Conservation (phyloP, 208 protist species). For the Leishmania martiniquensis region DNA sequence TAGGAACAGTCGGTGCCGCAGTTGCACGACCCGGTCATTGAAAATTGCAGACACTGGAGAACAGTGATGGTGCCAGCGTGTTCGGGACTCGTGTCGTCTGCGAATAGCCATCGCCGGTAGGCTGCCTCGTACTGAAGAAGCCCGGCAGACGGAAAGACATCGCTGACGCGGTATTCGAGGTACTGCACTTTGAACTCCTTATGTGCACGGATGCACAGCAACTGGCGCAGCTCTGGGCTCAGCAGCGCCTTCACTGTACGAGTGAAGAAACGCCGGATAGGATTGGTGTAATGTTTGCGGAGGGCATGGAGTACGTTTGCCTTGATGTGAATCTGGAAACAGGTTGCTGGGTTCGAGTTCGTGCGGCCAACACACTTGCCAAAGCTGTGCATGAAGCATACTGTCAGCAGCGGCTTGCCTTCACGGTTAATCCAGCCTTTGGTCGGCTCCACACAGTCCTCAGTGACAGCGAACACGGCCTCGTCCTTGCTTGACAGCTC, state of each 20-base stretch:
- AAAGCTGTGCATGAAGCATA: constrained; percentile 76
- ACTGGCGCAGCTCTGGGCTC: constrained; percentile 40
- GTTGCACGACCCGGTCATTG: constrained; percentile 39
- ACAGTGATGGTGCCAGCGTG: constrained; percentile 33
- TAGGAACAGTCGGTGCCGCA: constrained; percentile 38
- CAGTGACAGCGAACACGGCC: constrained; percentile 47
- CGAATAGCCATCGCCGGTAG: constrained; percentile 60
- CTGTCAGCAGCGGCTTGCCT: constrained; percentile 49
- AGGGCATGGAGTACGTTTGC: constrained; percentile 46
- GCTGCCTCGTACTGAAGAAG: constrained; percentile 51
- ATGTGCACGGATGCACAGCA: constrained; percentile 42
- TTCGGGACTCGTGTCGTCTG: constrained; percentile 26
- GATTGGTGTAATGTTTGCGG: constrained; percentile 47
- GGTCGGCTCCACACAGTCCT: constrained; percentile 58
- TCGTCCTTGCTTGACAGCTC: constrained; percentile 40
- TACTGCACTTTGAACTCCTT: constrained; percentile 68
- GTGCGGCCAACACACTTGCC: constrained; percentile 51
- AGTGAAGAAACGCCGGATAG: constrained; percentile 44
- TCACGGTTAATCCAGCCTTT: constrained; percentile 54
- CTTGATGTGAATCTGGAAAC: constrained; percentile 65
- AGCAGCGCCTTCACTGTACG: constrained; percentile 56
- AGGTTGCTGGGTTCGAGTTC: constrained; percentile 45
- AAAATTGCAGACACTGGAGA: constrained; percentile 43
- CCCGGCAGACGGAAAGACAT: constrained; percentile 40
- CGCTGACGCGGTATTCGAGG: constrained; percentile 57